Conservation (phyloP, 1,284 basidiomycete genomes). For the Ganoderma leucocontextum region DNA sequence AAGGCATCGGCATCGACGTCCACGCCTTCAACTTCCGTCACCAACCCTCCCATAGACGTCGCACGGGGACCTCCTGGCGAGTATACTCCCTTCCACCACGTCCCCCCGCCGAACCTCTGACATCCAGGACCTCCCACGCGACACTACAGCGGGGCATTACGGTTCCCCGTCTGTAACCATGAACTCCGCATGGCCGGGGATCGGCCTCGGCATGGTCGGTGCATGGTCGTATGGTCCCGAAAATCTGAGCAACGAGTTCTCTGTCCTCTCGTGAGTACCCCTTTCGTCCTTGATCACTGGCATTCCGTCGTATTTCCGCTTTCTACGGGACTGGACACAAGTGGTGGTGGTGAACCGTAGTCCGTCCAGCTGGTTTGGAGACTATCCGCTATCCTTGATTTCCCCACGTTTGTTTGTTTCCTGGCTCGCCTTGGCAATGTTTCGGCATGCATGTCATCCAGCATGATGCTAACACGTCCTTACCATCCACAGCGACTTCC, state of each 20-base stretch:
- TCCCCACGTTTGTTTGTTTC: too few relatives aligned
- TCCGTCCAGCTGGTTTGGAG: background rate
- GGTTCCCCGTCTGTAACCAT: slow-evolving; percentile 43
- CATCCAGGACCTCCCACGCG: slow-evolving; percentile 25
- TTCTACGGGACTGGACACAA: background rate
- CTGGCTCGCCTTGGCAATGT: background rate
- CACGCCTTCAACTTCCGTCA: slow-evolving; percentile 46
- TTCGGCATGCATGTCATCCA: background rate
- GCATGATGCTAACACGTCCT: background rate
- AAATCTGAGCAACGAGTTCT: slow-evolving; percentile 81
- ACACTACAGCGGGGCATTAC: slow-evolving; percentile 34
- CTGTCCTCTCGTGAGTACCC: slow-evolving; percentile 74
- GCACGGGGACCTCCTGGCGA: slow-evolving; percentile 39
- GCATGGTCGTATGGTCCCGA: slow-evolving; percentile 73
- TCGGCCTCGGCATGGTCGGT: slow-evolving; percentile 48
- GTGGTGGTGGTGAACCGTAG: background rate
- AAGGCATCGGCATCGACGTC: slow-evolving; percentile 45
- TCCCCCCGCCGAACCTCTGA: slow-evolving; percentile 26
- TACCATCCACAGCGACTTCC: slow-evolving; percentile 68
- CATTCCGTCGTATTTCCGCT: background rate
- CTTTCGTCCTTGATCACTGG: background rate
- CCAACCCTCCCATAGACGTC: slow-evolving; percentile 40
- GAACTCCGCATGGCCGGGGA: slow-evolving; percentile 58
- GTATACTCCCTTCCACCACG: slow-evolving; percentile 25
- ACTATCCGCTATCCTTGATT: too few relatives aligned